These are phyloP conservation scores for Stylonectria norvegica DNA, from an alignment of 2,329 filamentous ascomycete species.

Conservation along the genomic window DNA sequence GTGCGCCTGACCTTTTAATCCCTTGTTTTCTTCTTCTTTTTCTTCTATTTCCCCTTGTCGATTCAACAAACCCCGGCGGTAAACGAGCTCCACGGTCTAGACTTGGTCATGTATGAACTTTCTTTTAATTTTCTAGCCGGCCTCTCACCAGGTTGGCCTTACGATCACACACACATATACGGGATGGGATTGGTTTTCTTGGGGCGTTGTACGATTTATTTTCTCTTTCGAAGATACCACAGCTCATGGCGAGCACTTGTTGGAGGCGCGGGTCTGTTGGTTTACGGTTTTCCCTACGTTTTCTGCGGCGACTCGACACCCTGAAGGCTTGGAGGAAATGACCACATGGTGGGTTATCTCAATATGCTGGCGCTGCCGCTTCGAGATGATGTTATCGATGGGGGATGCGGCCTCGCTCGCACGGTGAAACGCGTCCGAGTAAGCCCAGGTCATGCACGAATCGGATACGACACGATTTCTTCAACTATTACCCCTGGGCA, in stretches of 20 bases:
- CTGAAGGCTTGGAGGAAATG: slow-evolving; percentile 10
- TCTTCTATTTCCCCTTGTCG: slow-evolving; percentile 1
- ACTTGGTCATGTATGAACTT: slow-evolving; percentile 18
- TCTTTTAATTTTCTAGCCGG: slow-evolving; percentile 19
- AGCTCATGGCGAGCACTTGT: slow-evolving; percentile 14
- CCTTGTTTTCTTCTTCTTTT: slow-evolving; percentile 1
- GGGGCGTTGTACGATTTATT: slow-evolving; percentile 24
- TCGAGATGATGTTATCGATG: slow-evolving; percentile 1
- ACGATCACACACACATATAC: slow-evolving; percentile 20
- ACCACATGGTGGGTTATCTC: slow-evolving; percentile 5
- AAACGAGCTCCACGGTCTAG: slow-evolving; percentile 19
- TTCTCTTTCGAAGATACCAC: slow-evolving; percentile 27
- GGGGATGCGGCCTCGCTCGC: slow-evolving; percentile 1
- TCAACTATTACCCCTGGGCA: no score
- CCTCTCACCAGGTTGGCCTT: slow-evolving; percentile 24
- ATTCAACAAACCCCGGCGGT: slow-evolving; percentile 11
- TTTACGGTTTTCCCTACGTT: slow-evolving; percentile 8
- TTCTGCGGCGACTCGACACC: slow-evolving; percentile 12
- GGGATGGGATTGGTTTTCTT: slow-evolving; percentile 18
- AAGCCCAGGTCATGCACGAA: slow-evolving; percentile 1
- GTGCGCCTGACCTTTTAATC: slow-evolving; percentile 46
- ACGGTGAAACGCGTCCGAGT: slow-evolving; percentile 5
- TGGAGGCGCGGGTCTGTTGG: slow-evolving; percentile 7
- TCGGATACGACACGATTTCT: not conserved
- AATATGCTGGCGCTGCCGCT: not conserved